phyloP scores from a whole-genome alignment of 768 basidiomycete genomes.

The Trametes elegans region DNA sequence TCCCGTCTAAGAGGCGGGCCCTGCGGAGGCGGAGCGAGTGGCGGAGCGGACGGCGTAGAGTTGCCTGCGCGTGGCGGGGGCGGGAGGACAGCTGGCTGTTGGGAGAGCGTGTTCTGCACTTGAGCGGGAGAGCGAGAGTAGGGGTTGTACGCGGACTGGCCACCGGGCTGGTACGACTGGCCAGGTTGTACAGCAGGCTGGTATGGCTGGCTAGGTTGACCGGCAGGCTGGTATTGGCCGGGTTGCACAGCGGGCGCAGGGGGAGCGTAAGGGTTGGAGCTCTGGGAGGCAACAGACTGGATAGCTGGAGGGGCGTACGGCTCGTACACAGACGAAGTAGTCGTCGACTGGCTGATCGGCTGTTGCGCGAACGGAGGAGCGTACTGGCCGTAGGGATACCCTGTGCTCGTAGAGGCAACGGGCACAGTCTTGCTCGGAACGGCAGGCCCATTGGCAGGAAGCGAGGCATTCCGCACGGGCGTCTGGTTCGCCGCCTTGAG shows the following conservation, averaged over 20 bases:
- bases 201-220: too few species aligned
- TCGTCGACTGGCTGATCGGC: constrained; percentile 20
- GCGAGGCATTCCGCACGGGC: constrained; percentile 27
- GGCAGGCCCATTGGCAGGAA: constrained; percentile 15
- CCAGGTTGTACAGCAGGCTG: constrained; percentile 12
- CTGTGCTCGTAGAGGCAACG: constrained; percentile 20
- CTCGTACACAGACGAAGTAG: constrained; percentile 22
- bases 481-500: constrained; percentile 32
- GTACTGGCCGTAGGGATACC: constrained; percentile 24
- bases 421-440: constrained; percentile 20
- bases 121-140: constrained; percentile 36
- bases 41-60: constrained; percentile 34
- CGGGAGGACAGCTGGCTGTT: constrained; percentile 6
- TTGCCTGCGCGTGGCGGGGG: constrained; percentile 43
- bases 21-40: constrained; percentile 55
- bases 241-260: constrained; percentile 16
- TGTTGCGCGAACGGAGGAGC: constrained; percentile 20
- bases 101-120: constrained; percentile 18
- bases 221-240: constrained; percentile 13
- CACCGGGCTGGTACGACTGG: constrained; percentile 13
- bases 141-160: constrained; percentile 26
- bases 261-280: constrained; percentile 21
- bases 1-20: constrained; percentile 48
- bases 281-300: constrained; percentile 6
- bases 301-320: constrained; percentile 17